A percentile compares a stretch with the other conserved stretches of the same genome.
phyloP scores from a whole-genome alignment of 768 basidiomycete species.

The Auricularia sp. region DNA sequence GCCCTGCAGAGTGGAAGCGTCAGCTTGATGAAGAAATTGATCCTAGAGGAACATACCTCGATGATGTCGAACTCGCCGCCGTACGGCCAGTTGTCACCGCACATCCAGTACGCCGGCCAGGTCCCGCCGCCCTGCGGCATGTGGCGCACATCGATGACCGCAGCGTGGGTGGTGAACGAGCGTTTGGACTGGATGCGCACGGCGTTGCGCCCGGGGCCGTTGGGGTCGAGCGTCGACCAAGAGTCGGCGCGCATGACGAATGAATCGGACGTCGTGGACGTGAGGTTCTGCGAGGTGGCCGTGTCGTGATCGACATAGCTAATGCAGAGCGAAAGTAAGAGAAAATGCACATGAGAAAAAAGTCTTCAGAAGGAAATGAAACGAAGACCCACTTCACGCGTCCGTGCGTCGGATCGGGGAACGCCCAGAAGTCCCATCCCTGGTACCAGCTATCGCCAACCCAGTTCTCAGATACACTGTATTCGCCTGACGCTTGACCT shows the following conservation, averaged over 20 bases:
- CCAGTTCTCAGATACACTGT: neutral
- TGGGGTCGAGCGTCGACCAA: constrained; percentile 29
- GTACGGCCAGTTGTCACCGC: constrained; percentile 39
- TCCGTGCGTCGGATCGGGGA: neutral
- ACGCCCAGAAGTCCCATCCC: neutral
- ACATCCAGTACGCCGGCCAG: constrained; percentile 18
- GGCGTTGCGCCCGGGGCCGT: constrained; percentile 47
- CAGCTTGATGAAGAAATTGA: no score
- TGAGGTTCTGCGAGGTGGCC: constrained; percentile 44
- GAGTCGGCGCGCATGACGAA: constrained; percentile 52
- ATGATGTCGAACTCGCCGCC: constrained; percentile 22
- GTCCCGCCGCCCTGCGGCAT: constrained; percentile 50
- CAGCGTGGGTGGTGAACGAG: constrained; percentile 40
- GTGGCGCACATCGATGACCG: constrained; percentile 45
- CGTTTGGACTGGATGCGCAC: constrained; percentile 46
- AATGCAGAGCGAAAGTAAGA: neutral
- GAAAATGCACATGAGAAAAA: neutral
- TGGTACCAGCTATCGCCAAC: neutral
- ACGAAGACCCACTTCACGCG: neutral
- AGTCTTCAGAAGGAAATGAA: neutral
- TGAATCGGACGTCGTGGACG: constrained; percentile 39
- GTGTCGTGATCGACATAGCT: constrained; percentile 24
- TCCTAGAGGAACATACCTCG: neutral
- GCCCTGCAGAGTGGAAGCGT: neutral
- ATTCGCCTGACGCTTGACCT: neutral